Conservation (phyloP, 306 rosid genomes). For the Mimosa pudica region DNA sequence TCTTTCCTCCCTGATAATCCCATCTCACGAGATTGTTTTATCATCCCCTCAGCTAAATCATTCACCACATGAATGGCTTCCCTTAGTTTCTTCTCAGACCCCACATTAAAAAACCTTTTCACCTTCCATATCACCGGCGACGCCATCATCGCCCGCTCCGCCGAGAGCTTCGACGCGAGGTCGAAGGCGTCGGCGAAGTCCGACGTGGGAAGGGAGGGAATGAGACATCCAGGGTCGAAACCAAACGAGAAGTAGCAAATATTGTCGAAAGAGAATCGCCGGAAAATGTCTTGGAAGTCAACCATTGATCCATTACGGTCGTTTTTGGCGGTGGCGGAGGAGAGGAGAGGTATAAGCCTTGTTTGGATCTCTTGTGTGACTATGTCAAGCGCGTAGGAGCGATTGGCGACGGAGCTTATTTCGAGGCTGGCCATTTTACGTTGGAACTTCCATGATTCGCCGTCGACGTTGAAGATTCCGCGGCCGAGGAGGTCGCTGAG, state of each 20-base stretch:
- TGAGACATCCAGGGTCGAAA: conserved; percentile 73
- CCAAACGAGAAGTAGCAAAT: conserved; percentile 80
- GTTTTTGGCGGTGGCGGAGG: neutral
- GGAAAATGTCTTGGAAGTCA: conserved; percentile 77
- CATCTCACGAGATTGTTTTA: conserved; percentile 38
- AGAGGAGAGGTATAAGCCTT: conserved; percentile 53
- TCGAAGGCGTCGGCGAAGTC: conserved; percentile 62
- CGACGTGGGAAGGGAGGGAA: conserved; percentile 46
- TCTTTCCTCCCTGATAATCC: conserved; percentile 46
- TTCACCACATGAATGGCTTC: conserved; percentile 53
- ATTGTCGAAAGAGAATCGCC: conserved; percentile 75
- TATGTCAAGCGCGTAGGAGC: conserved; percentile 60
- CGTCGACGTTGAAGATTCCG: conserved; percentile 89
- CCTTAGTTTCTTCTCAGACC: conserved; percentile 65
- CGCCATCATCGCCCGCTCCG: conserved; percentile 62
- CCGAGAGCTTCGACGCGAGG: conserved; percentile 62
- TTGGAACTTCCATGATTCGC: conserved; percentile 70
- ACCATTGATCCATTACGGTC: neutral
- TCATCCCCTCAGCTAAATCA: conserved; percentile 49
- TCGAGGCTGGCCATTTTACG: conserved; percentile 89
- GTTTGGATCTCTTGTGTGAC: conserved; percentile 49
- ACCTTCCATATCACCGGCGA: conserved; percentile 66
- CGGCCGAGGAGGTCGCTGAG: conserved; percentile 85
- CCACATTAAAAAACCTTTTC: conserved; percentile 54
- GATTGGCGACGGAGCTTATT: conserved; percentile 63